Percentiles rank a stretch among this genome's conserved stretches.
Evolutionary conservation across 1,284 basidiomycete genomes (phyloP).

Genomic region (Melampsora medusae): DNA sequence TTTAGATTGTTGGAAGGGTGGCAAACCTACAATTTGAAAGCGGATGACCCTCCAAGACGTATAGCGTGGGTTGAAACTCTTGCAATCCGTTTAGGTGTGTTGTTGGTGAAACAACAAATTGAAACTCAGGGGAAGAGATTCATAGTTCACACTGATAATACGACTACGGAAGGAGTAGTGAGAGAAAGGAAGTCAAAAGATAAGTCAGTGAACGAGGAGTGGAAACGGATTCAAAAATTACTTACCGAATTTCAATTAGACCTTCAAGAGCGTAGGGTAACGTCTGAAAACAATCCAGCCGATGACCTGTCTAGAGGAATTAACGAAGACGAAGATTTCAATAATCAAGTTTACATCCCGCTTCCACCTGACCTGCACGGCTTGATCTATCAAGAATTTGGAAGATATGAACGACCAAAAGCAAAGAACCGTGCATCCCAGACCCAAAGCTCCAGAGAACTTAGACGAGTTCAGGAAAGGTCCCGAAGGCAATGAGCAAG

Average conservation of each 20-base stretch:
- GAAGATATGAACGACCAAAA: too few species aligned
- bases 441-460: too few species aligned
- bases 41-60: too few species aligned
- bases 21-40: too few species aligned
- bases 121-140: background rate
- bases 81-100: background rate
- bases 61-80: background rate
- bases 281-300: background rate
- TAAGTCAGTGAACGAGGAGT: background rate
- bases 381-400: too few species aligned
- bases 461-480: too few species aligned
- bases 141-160: constrained; percentile 14
- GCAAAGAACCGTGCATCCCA: too few species aligned
- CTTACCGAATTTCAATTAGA: background rate
- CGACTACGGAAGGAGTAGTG: background rate
- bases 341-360: too few species aligned
- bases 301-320: background rate
- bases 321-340: too few species aligned
- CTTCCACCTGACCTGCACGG: too few species aligned
- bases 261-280: background rate
- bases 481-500: too few species aligned
- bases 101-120: background rate
- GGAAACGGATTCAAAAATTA: constrained; percentile 7
- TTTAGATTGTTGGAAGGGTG: too few species aligned
- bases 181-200: background rate